Evolutionary conservation across 1,284 basidiomycete species (phyloP).

Genomic region (Phellinidium pouzarii): DNA sequence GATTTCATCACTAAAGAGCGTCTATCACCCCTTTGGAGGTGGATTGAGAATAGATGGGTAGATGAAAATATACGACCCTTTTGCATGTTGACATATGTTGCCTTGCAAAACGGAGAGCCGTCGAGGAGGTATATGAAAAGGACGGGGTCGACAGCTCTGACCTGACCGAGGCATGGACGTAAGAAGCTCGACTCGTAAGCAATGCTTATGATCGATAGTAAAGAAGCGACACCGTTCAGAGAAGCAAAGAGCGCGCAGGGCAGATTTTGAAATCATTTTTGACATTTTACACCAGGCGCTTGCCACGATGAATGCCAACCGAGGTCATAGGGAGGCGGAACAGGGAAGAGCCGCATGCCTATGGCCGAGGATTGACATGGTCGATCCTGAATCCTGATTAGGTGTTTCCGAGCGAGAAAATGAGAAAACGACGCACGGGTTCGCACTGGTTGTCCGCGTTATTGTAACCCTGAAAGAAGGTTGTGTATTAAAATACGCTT

Average conservation of each 20-base stretch:
- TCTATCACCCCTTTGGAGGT: background rate
- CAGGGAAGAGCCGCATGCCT: background rate
- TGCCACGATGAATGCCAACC: background rate
- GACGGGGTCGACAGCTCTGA: background rate
- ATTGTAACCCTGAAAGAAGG: too few relatives aligned
- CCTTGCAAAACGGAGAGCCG: background rate
- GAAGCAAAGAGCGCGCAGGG: background rate
- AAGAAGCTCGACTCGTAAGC: background rate
- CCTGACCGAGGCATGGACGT: background rate
- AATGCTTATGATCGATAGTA: background rate
- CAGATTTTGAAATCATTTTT: background rate
- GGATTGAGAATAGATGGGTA: background rate
- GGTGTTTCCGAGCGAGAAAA: too few relatives aligned
- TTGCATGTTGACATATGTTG: background rate
- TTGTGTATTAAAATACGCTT: too few relatives aligned
- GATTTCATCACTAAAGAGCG: background rate
- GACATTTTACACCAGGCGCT: background rate
- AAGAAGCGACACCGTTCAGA: background rate
- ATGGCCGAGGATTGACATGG: background rate
- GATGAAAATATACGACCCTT: background rate
- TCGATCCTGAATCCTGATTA: too few relatives aligned
- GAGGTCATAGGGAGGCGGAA: background rate
- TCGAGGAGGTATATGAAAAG: background rate
- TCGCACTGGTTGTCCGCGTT: too few relatives aligned
- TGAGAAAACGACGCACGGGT: too few relatives aligned